Conservation (phyloP, 164 flowering plant species). For the Echeveria elegans region DNA sequence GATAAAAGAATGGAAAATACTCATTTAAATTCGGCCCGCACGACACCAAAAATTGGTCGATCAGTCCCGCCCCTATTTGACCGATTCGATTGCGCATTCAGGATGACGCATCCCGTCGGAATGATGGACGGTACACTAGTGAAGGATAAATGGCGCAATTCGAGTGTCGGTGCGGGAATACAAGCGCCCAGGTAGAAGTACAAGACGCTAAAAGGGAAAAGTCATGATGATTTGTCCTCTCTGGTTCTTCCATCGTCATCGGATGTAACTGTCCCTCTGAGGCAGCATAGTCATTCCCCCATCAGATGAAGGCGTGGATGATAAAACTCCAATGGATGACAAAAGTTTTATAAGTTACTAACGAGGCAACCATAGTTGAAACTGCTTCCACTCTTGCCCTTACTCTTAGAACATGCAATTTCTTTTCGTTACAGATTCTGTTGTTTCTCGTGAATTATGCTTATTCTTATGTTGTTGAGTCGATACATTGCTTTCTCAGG, state of each 20-base stretch:
- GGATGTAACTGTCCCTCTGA: conserved; percentile 13
- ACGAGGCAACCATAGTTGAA: not conserved
- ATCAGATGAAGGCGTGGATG: conserved; percentile 18
- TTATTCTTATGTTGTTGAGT: not conserved
- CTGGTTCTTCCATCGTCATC: conserved; percentile 13
- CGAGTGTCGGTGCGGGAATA: conserved; percentile 55
- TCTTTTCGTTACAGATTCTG: not conserved
- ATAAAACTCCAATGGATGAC: conserved; percentile 27
- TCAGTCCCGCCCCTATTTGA: too few species aligned
- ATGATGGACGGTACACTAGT: too few species aligned
- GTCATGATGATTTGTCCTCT: conserved; percentile 24
- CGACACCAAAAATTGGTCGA: too few species aligned
- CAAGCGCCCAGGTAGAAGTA: conserved; percentile 54
- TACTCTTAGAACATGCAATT: not conserved
- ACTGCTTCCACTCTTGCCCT: not conserved
- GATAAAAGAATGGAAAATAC: too few species aligned
- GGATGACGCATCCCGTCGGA: too few species aligned
- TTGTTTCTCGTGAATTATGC: not conserved
- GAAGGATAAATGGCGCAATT: conserved; percentile 78
- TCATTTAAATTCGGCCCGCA: too few species aligned
- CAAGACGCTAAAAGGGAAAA: conserved; percentile 36
- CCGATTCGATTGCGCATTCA: too few species aligned
- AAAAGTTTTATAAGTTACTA: conserved; percentile 31
- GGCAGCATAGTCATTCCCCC: conserved; percentile 20
- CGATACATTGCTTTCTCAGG: conserved; percentile 35